Evolutionary conservation across 768 basidiomycete genomes (phyloP).

Genomic region (Kwoniella bestiolae): DNA sequence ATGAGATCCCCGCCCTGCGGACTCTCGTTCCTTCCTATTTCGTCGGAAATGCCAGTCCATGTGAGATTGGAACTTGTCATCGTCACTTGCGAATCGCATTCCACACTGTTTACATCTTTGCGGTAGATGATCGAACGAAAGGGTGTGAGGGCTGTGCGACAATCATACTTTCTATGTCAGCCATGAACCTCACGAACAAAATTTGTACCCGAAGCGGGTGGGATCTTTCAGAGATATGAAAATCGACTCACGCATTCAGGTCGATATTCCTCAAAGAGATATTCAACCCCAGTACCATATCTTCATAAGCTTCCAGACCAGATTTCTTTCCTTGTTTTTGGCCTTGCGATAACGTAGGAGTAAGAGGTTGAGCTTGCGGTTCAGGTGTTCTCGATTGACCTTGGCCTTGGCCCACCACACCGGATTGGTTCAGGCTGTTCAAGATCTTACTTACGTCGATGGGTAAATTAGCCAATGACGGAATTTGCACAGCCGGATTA

Average conservation of each 20-base stretch:
- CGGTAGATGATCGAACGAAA: conserved; percentile 64
- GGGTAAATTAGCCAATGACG: conserved; percentile 46
- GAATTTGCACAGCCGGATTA: conserved; percentile 47
- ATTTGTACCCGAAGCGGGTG: not conserved
- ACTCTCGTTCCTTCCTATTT: conserved; percentile 65
- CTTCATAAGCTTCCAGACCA: conserved; percentile 48
- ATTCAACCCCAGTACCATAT: conserved; percentile 49
- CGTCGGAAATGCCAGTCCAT: conserved; percentile 96
- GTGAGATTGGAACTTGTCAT: conserved; percentile 79
- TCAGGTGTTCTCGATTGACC: conserved; percentile 40
- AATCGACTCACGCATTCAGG: conserved; percentile 48
- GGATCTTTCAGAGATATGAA: too few species aligned
- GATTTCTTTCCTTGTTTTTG: conserved; percentile 13
- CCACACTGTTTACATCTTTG: conserved; percentile 94
- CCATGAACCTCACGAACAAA: not conserved
- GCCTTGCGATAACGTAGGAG: not conserved
- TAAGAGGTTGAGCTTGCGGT: not conserved
- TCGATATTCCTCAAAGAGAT: conserved; percentile 40
- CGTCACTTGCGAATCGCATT: conserved; percentile 79
- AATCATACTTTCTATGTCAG: conserved; percentile 11
- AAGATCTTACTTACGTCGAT: conserved; percentile 46
- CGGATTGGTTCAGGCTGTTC: conserved; percentile 38
- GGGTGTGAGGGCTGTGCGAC: conserved; percentile 15
- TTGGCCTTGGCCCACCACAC: too few species aligned
- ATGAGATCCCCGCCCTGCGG: conserved; percentile 79